Base-by-base conservation (phyloP, 2,329 filamentous ascomycete genomes). In the Penicillium sp. region DNA sequence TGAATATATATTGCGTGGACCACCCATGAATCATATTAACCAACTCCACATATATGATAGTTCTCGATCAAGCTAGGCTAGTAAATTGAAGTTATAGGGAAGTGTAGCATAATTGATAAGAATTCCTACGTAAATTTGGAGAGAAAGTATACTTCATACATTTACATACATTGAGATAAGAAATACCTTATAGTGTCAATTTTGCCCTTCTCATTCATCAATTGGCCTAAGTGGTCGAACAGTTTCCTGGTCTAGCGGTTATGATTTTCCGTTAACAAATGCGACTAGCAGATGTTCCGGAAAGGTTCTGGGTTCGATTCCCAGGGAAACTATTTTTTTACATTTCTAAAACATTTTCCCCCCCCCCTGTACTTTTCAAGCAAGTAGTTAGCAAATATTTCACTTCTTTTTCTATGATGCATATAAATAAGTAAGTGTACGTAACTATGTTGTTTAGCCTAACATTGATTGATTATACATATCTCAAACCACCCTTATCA, bases 261-360 rank as follows among this genome's bases (percentile, higher is more conserved):
- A 50, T 50, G 47, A 50, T 50, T 50, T 50, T 50, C 47, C 47
- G 47, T 50, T 50, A 50, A 50, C 47, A 50, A 50, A 42, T 50
- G 37, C 47, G 4, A 17, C 1, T 42, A n/a, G 47, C 28, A 26
- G 2, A 25, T 50, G 47, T 50, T 50, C 47, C 47, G 47, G 47
- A 50, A 50, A 50, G 47, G 47, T 50, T 50, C 47, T 50, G 47
- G 47, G 47, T 50, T 50, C 47, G 47, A 50, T 50, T 50, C 47
- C 47, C 47, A 50, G 47, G 47, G 47, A 50, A 50, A 50, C 47
- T 50, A 50, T 50, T 50, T 50, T 48, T 50, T 37, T n/a, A n/a
- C n/a, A n/a, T n/a, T n/a, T n/a, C n/a, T n/a, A n/a, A n/a, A n/a
- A n/a, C n/a, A n/a, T n/a, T n/a, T n/a, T n/a, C n/a, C n/a, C n/a